These are phyloP conservation scores for Penicillium subrubescens DNA, from an alignment of 495 filamentous ascomycete species.

Conservation along the genomic window DNA sequence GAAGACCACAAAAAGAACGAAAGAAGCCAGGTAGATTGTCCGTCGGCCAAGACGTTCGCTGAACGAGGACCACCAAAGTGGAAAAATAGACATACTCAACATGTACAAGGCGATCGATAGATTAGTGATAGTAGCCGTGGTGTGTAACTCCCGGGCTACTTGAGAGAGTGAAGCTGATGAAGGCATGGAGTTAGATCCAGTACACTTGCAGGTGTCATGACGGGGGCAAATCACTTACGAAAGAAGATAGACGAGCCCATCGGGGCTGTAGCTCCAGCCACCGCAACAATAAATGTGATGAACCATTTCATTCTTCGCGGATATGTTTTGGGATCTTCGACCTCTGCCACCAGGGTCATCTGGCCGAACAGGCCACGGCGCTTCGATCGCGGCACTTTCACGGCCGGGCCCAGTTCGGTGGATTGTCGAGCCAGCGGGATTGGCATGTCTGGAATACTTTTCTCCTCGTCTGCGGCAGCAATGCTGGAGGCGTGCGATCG, in stretches of 20 bases:
- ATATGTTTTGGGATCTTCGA: conserved; percentile 76
- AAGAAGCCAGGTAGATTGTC: conserved; percentile 83
- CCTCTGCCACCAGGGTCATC: conserved; percentile 78
- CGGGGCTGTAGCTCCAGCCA: conserved; percentile 75
- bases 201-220: background rate
- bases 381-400: conserved; percentile 60
- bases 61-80: conserved; percentile 93
- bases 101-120: conserved; percentile 85
- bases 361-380: conserved; percentile 76
- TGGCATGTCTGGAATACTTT: conserved; percentile 23
- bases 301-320: conserved; percentile 75
- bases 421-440: conserved; percentile 16
- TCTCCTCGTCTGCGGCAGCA: conserved; percentile 15
- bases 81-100: conserved; percentile 87
- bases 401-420: conserved; percentile 32
- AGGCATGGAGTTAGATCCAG: background rate
- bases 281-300: conserved; percentile 77
- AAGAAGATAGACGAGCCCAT: conserved; percentile 86
- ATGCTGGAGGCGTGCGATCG: conserved; percentile 20
- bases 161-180: conserved; percentile 67
- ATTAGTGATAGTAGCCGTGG: conserved; percentile 74
- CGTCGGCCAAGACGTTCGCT: conserved; percentile 81
- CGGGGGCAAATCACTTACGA: conserved; percentile 56
- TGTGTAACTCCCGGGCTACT: conserved; percentile 65
- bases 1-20: conserved; percentile 78